Base-by-base conservation (phyloP, 2,329 filamentous ascomycete species). In the Neurospora sp. region DNA sequence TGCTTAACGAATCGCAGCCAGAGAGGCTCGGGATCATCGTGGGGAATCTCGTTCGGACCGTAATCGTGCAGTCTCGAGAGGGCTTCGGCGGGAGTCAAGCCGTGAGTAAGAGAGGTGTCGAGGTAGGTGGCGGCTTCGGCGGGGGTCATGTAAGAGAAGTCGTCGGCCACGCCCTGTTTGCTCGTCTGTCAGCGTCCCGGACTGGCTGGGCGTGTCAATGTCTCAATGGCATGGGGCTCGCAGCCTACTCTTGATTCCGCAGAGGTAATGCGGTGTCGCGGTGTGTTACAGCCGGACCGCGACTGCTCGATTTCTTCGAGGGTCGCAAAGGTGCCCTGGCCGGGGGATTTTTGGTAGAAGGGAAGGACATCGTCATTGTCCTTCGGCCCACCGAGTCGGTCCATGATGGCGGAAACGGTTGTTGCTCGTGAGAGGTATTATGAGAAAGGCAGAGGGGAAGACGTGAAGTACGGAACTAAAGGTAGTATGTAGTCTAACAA, bases 1-100 rank as follows among this genome's bases (percentile, higher is more conserved):
- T 99, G 96, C 80, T 97, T 96, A 71, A 97, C 79, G 76, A 99
- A 99, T 71, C 96, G 92, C 69, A 97, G 82, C 93, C 96, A 99
- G 70, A 99, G 82, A 10, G 96, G 94, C 80, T 99, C 96, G 1
- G 95, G 93, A 69, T 93, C 90, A 71, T 98, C 94, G 79, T 96
- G 93, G 6, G 96, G 93, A 43, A 99, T 91, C 81, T 99, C 96
- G 80, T 99, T 99, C 38, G 91, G 90, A 39, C 96, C 96, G 82
- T 96, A 89, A 73, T 91, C 88, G 77, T 90, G 87, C 72, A 97
- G 85, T 77, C 95, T 89, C 70, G 90, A 87, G 71, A 93, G 85
- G 42, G 94, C 96, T 80, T 97, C 93, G 66, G 89, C 87, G 0
- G 92, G 90, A 5, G 92, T 89, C 15, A 99, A 86, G 68, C 96